Base-by-base conservation (phyloP, 768 basidiomycete species). In the Naganishia vishniacii region DNA sequence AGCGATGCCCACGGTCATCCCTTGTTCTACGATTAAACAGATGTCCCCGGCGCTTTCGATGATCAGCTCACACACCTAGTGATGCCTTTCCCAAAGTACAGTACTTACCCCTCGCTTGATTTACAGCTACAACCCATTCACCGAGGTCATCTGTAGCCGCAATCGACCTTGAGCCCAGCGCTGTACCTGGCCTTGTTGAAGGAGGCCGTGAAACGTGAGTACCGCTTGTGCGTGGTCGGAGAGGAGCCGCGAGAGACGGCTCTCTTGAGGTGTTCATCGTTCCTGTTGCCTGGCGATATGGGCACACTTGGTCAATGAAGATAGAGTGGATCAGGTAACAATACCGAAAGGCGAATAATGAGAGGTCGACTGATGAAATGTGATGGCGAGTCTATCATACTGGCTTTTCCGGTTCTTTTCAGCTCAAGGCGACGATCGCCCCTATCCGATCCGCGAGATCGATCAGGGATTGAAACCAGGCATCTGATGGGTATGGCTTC, bases 1-100 rank as follows among this genome's bases (percentile, higher is more conserved):
- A 0, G 89, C 91, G 32, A 95, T 84, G 2, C 92, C 92, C 9
- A 94, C 84, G 73, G 86, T 86, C 29, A 89, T 80, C 0, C 88
- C 76, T 69, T 53, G 6, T 9, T 25, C 34, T 40, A 29, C 59
- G 31, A 4, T 15, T 2, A 29, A 37, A 28, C 6, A n/a, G 12
- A 40, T 25, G 32, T 11, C 9, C n/a, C 62, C 18, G n/a, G 40
- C 40, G 16, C 9, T 26, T 49, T 25, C 23, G 23, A 18, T 15
- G 26, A 12, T 44, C 37, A 59, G n/a, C 49, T 59, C 15, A 20
- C 15, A 2, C 28, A n/a, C 2, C 12, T 9, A 12, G 13, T 16
- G 15, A 32, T 6, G 7, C 48, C 31, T 31, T 32, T 16, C 15
- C 34, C 15, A 29, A n/a, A 11, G n/a, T 8, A 20, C 25, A 4